A percentile compares a stretch with the other conserved stretches of the same genome.
Evolutionary conservation across 208 protist species (phyloP).

Genomic region (Leishmania braziliensis): DNA sequence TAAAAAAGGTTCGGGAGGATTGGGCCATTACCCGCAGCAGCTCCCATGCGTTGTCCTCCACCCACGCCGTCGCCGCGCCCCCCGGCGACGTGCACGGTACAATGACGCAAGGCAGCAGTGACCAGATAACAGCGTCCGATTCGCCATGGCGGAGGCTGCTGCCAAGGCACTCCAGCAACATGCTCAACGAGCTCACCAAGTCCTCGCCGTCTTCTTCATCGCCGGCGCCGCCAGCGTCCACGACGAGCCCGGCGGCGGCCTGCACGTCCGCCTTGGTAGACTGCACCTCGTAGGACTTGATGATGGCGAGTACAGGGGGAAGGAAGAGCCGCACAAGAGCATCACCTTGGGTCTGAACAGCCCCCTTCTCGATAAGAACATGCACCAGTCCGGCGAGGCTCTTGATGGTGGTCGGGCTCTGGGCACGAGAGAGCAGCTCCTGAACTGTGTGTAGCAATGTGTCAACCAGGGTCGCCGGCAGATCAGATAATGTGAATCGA

Average conservation of each 20-base stretch:
- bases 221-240: constrained; percentile 7
- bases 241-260: neutral
- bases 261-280: neutral
- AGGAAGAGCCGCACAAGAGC: constrained; percentile 60
- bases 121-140: constrained; percentile 48
- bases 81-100: constrained; percentile 56
- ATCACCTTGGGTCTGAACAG: constrained; percentile 39
- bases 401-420: constrained; percentile 43
- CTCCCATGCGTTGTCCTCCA: constrained; percentile 84
- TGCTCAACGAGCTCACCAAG: constrained; percentile 40
- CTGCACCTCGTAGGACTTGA: constrained; percentile 15
- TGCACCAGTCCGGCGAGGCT: constrained; percentile 57
- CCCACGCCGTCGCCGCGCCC: constrained; percentile 51
- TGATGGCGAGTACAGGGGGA: constrained; percentile 38
- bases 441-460: constrained; percentile 53
- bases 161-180: constrained; percentile 65
- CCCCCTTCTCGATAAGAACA: constrained; percentile 55
- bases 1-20: constrained; percentile 27
- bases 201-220: constrained; percentile 32
- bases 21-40: constrained; percentile 60
- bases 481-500: constrained; percentile 51
- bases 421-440: constrained; percentile 48
- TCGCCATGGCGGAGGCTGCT: constrained; percentile 38
- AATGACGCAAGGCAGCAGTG: constrained; percentile 48
- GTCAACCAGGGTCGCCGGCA: constrained; percentile 47